Base-by-base conservation (phyloP, 371 early-diverging fungal genomes). In the Mucor sp. region DNA sequence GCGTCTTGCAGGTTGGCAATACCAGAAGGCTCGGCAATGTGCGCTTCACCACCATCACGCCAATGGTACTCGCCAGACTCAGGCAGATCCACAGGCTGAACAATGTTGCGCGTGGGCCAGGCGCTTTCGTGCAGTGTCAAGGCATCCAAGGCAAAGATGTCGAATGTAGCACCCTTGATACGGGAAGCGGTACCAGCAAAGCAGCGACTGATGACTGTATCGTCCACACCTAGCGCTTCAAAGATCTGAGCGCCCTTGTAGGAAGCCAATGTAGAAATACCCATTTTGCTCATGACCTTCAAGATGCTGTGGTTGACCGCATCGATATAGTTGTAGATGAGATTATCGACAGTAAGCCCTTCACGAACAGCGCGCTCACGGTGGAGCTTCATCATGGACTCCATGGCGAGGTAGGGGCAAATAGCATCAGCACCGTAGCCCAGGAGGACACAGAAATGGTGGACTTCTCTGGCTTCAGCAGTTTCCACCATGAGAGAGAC, bases 211-310 rank as follows among this genome's bases (percentile, higher is more conserved):
- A 98, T 91, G 43, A 98, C 96, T 39, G 91, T 84, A 43, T 90
- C 87, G 62, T 94, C 94, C 5, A 98, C 76, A 69, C 99, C 99
- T 12, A 98, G 87, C 9, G 96, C 96, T 77, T 98, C 99, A 75
- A 98, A 97, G 70, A 96, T 96, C 82, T 98, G 97, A 6, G 99
- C 97, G 53, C 97, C 99, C 80, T 97, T 97, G 88, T 98, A 98
- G 23, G 93, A 93, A 76, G 97, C 97, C 63, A 98, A 79, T 4
- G 99, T 97, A 15, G 97, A 97, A 58, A 98, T 97, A 68, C 99
- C 99, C 99, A 98, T 98, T 86, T 98, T 98, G 73, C 96, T 95
- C 97, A 97, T 97, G 67, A 97, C 97, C 79, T 98, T 97, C 55
- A 89, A 77, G 71, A 98, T 93, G 71, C 99, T 97, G 71, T 97